A percentile compares a stretch with the other conserved stretches of the same genome.
Conservation (phyloP, 1,284 basidiomycete genomes). For the Amylostereum areolatum region DNA sequence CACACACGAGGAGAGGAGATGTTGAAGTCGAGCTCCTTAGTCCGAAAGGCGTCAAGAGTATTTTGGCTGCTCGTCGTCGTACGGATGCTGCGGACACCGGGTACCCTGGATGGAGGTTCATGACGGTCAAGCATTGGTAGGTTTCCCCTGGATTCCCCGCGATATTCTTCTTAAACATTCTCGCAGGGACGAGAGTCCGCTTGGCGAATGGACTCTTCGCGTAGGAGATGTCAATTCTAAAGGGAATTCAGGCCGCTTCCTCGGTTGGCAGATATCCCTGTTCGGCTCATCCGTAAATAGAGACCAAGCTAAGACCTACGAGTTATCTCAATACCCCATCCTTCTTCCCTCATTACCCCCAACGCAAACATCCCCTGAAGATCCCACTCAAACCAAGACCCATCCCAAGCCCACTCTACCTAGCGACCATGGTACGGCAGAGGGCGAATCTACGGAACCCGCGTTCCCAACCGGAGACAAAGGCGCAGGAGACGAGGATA, state of each 20-base stretch:
- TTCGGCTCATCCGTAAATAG: constrained; percentile 90
- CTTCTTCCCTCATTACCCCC: constrained; percentile 41
- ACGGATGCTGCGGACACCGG: constrained; percentile 70
- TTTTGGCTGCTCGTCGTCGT: constrained; percentile 72
- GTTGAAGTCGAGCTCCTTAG: constrained; percentile 88
- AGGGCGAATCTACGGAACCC: constrained; percentile 64
- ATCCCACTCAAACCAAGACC: constrained; percentile 41
- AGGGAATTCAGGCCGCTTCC: constrained; percentile 69
- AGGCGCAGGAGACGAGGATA: constrained; percentile 19
- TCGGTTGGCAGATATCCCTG: constrained; percentile 89
- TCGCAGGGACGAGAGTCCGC: constrained; percentile 83
- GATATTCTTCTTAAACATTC: constrained; percentile 13
- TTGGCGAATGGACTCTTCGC: constrained; percentile 89
- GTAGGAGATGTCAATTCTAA: constrained; percentile 72
- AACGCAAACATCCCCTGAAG: constrained; percentile 27
- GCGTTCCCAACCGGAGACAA: constrained; percentile 42
- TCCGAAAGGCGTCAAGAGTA: constrained; percentile 82
- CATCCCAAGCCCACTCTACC: constrained; percentile 90
- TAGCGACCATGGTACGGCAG: constrained; percentile 68
- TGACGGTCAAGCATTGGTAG: constrained; percentile 97
- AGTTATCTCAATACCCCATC: constrained; percentile 49
- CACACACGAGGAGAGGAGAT: constrained; percentile 83
- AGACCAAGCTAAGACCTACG: constrained; percentile 73
- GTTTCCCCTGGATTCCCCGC: constrained; percentile 19
- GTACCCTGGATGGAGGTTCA: constrained; percentile 94